Base-by-base conservation (phyloP, 73 alveolate genomes). In the Symbiodinium pilosum region DNA sequence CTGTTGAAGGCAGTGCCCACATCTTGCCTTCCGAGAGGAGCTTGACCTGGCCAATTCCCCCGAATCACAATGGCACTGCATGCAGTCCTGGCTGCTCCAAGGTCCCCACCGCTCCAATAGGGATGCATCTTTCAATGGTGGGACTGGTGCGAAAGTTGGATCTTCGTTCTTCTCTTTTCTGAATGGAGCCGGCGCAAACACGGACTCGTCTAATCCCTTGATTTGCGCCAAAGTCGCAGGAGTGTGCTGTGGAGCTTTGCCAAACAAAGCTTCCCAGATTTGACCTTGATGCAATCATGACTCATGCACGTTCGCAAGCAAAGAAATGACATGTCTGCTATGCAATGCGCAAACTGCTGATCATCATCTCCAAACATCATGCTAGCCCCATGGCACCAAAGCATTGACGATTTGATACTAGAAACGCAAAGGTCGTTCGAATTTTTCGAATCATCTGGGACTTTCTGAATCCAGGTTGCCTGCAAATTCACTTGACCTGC, bases 111-210 rank as follows among this genome's bases (percentile, higher is more conserved):
- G 77, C 28, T 64, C 77, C 77, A 64, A 3, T 36, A 64, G 32
- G 36, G 32, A 64, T 12, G 77, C 28, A 32, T 64, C 16, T 18
- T 84, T 43, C 73, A 91, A 59, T 34, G 43, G 75, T 32, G 97
- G 97, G 39, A 88, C 97, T 5, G 97, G 97, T 42, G 97, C 97
- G 26, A 91, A 91, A 88, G 97, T 91, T 52, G 87, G 47, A 68
- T 91, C 97, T 91, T 91, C 54, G 32, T 69, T 91, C 81, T 87
- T 1, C 88, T 68, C 77, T 64, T 64, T 43, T 91, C 88, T 40
- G 42, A 91, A 43, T 2, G 97, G 97, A 40, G 97, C 97, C 8
- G 97, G 97, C 26, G 97, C 97, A 71, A 91, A 91, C 12, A 91
- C 87, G 36, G 88, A 68, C 52, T 69, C 77, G 38, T 91, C 97